Evolutionary conservation across 768 basidiomycete species (phyloP), one percentile per base, ranked within the genome.

Genomic region (Boletus tomentosulus): DNA sequence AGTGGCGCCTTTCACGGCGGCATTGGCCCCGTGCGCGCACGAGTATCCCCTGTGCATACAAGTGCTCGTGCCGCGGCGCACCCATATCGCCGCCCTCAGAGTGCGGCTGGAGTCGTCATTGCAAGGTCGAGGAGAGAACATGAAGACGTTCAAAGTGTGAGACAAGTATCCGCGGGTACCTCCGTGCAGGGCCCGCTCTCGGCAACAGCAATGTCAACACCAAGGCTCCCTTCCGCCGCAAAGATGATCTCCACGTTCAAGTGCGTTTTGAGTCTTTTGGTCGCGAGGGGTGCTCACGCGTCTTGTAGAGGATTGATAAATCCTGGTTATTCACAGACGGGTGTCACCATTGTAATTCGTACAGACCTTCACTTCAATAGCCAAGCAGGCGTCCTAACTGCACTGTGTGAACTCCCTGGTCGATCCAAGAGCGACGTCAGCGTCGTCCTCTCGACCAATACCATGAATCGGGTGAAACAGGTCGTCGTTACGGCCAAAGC

Each of bases 341-440:
- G 57, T 11, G 35, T 25, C 39, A 70, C 60, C n/a, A 76, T 76
- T 61, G 63, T 74, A 57, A 81, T 86, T 56, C 81, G 83, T 60
- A 74, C 81, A 30, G 87, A 89, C 69, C 70, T 84, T 48, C 74
- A 79, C 63, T 85, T 81, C 71, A 77, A 83, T 63, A 59, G 65
- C 35, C 73, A 75, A 33, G 78, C 76, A 48, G 75, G 76, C 65
- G 63, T 75, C 37, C 70, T 87, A 61, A 77, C 76, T 53, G 83
- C 81, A 48, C 74, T 82, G 71, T 78, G 87, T 63, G 86, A 89
- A 69, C 73, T 89, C 30, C 87, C 87, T 4, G 87, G 87, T 41
- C 73, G 87, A 64, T 78, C 77, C 63, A 79, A 74, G 57, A 66
- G 67, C 57, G 82, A 87, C 61, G 60, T 89, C 49, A 77, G 70